Base-by-base conservation (phyloP, 2,329 filamentous ascomycete genomes). In the Fusarium chuoi region DNA sequence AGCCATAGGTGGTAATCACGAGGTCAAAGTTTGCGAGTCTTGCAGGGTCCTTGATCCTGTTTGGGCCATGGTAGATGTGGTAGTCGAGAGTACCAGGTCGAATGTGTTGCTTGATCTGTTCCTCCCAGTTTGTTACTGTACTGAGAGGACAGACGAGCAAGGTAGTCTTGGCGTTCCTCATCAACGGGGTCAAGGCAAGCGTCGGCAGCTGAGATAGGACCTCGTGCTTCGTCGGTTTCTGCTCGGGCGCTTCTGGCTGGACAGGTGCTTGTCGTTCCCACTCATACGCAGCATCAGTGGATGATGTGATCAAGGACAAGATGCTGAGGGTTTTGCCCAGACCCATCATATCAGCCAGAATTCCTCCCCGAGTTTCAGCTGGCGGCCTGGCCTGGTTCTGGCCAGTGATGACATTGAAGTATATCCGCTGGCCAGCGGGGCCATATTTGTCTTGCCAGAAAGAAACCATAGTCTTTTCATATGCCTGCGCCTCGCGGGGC, bases 121-220 rank as follows among this genome's bases (percentile, higher is more conserved):
- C 91, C 77, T 96, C 93, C 96, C 96, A 99, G 78, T 98, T 99
- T 33, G 93, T 92, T 65, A 98, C 91, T 0, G 96, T 96, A 78
- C 94, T 98, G 6, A 98, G 87, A 2, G 96, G 96, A 64, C 93
- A 97, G 22, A 99, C 90, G 24, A 99, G 87, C 38, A 99, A 85
- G 0, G 96, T 98, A 1, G 93, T 91, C 78, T 91, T 93, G 11
- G 90, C 90, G 78, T 98, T 97, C 46, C 85, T 86, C 26, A 84
- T 83, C n/a, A 93, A 79, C 17, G 79, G 83, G 18, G 87, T 89
- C 26, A 90, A 81, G 6, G 83, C 85, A 24, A 90, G 80, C 3
- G 82, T 79, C 26, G 84, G 80, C 26, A 85, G 85, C 38, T 75
- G 68, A 48, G 79, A 68, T 36, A 80, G 54, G 22, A 76, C 66